A percentile compares a stretch with the other conserved stretches of the same genome.
Evolutionary conservation across 345 rosid species (phyloP).

Genomic region (Crucihimalaya himalaica): DNA sequence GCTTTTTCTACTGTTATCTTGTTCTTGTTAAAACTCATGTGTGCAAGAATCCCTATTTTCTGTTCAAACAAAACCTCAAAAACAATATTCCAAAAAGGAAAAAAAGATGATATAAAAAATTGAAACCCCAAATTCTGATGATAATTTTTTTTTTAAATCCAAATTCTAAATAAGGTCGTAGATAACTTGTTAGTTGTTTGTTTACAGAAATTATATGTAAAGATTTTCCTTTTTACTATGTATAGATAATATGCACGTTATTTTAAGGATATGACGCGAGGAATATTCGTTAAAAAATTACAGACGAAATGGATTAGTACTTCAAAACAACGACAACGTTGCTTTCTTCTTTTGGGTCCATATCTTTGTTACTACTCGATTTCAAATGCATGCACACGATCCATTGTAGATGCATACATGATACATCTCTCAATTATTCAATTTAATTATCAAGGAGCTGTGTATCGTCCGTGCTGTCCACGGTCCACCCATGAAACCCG

Average conservation of each 20-base stretch:
- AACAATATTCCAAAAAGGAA: not conserved
- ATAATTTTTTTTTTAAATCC: too few species aligned
- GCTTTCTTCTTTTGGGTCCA: constrained; percentile 17
- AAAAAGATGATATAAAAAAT: not conserved
- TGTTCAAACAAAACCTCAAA: not conserved
- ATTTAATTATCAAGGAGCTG: constrained; percentile 9
- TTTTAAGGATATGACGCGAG: not conserved
- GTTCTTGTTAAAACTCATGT: constrained; percentile 2
- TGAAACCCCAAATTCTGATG: not conserved
- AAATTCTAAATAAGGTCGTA: not conserved
- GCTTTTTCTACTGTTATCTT: not conserved
- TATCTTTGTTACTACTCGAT: constrained; percentile 20
- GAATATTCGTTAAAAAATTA: not conserved
- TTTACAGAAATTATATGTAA: not conserved
- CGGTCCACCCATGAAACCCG: constrained; percentile 23
- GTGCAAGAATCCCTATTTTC: constrained; percentile 5
- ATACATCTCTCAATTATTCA: constrained; percentile 16
- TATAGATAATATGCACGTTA: not conserved
- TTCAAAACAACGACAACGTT: constrained; percentile 18
- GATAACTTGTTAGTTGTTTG: not conserved
- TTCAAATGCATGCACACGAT: constrained; percentile 31
- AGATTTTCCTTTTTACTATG: too few species aligned
- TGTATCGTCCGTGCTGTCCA: constrained; percentile 26
- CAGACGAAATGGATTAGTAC: constrained; percentile 1
- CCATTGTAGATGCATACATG: not conserved